Base-by-base conservation (phyloP, 2,329 filamentous ascomycete species). In the Microcyclospora pomicola region DNA sequence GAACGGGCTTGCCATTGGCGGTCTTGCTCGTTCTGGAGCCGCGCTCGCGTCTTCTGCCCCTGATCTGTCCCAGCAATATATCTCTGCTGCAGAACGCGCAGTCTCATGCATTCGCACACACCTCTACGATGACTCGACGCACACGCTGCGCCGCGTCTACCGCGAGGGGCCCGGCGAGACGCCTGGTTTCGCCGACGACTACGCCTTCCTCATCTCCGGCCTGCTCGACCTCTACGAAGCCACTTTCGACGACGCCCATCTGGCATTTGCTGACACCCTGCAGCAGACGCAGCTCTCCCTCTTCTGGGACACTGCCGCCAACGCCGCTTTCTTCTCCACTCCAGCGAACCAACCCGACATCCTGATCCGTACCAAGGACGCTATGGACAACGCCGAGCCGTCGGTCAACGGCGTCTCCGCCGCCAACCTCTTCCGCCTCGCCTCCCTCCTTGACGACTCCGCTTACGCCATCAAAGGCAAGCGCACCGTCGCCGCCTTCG, bases 371-470 rank as follows among this genome's bases (percentile, higher is more conserved):
- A 72, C 95, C 35, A 98, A 98, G 62, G 85, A 92, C 45, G 91
- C 86, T 46, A 95, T 95, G 72, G 91, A 98, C 59, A 84, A 84
- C 5, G 80, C 85, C 1, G 80, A 91, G 42, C 91, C 91, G 1
- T 91, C 85, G 0, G 81, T 83, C 36, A 98, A 98, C 55, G 85
- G 84, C 30, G 73, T 88, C 5, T 81, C 82, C n/a, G 82, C 84
- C 0, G 72, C 75, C 12, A 96, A 96, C 54, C 66, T 96, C n/a
- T 82, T 91, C 61, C 77, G 84, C 1, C 72, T 96, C 3, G 75
- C 75, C 10, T 71, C 71, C 5, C 58, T 93, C 2, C 67, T 93
- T 0, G 72, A 75, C 34, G 76, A 84, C 45, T 63, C 75, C 2
- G 59, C 60, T 2, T 87, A 84, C 52, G 69, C 68, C 0, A 64